Evolutionary conservation across 2,329 filamentous ascomycete genomes (phyloP), one percentile per base, ranked within the genome.

Genomic region (Fusarium algeriense): DNA sequence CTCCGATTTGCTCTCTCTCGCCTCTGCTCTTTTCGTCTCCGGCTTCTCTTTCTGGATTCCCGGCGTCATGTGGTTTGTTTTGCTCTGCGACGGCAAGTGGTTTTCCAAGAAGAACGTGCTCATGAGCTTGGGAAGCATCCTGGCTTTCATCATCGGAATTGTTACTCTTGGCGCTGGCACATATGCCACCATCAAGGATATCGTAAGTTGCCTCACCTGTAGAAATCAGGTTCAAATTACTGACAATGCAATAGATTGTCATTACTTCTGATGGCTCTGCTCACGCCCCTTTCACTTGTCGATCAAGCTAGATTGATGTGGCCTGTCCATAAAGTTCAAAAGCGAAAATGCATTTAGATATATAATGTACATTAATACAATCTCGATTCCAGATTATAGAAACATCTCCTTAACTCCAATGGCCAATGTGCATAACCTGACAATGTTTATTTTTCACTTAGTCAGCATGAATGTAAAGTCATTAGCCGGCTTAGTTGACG

Each of bases 261-360:
- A 53, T 70, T 28, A 72, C 70, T 12, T 70, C 70, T 11, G 50
- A 38, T 12, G 70, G 70, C 32, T 58, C 48, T 26, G 69, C 70
- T n/a, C 70, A 72, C 82, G 56, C 63, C 13, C 70, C 70, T 15
- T 73, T 73, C 20, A 68, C 70, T 13, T 73, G 70, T 23, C 52
- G 70, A 55, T 71, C 70, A 38, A 48, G 12, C 34, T 54, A 64
- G 26, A 64, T 20, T 20, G 38, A 23, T 4, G n/a, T n/a, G n/a
- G 17, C 23, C 2, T 48, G 30, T 20, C 11, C 9, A 46, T 32
- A 44, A 54, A 54, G 38, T 54, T 44, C 28, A 32, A 35, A 38
- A 60, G 63, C 63, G 53, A 66, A 49, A 15, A 12, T 67, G 37
- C 30, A 48, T 60, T 52, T 53, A 45, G 12, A 60, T 45, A 48